These are phyloP conservation scores for Cylindrodendrum hubeiense DNA, from an alignment of 2,329 filamentous ascomycete genomes.

Conservation along the genomic window DNA sequence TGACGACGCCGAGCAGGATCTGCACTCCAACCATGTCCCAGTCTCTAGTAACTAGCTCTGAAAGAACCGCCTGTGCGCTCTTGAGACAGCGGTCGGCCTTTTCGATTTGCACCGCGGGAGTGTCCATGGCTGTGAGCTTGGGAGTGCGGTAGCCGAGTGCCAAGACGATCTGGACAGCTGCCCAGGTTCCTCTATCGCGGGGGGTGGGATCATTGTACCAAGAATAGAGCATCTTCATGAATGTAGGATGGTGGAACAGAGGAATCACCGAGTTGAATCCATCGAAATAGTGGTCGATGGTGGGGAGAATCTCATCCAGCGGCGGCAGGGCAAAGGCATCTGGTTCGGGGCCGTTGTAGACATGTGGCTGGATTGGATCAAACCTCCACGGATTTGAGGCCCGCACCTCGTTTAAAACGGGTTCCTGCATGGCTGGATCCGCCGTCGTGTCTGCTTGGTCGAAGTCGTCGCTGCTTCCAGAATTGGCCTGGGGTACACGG, in stretches of 20 bases:
- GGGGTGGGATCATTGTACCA: conserved; percentile 48
- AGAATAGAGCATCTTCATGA: conserved; percentile 50
- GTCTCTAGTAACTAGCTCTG: conserved; percentile 53
- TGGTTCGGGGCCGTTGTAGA: conserved; percentile 35
- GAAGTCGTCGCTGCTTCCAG: neutral
- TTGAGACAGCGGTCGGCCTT: conserved; percentile 48
- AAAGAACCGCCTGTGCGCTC: conserved; percentile 53
- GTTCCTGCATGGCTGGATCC: neutral
- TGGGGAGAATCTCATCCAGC: conserved; percentile 49
- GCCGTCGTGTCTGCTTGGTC: neutral
- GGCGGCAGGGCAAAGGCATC: conserved; percentile 46
- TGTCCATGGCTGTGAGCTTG: conserved; percentile 31
- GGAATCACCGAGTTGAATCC: conserved; percentile 52
- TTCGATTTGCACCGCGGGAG: conserved; percentile 32
- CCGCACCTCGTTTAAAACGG: neutral
- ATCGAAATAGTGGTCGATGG: conserved; percentile 53
- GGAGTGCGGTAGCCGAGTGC: conserved; percentile 51
- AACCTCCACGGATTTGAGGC: conserved; percentile 31
- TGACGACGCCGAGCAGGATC: conserved; percentile 53
- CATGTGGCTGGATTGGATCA: conserved; percentile 34
- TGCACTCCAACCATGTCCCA: conserved; percentile 54
- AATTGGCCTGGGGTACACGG: neutral
- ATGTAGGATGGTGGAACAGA: conserved; percentile 52
- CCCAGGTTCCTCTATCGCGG: conserved; percentile 48
- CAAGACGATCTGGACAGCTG: conserved; percentile 54